These are phyloP conservation scores for Plectosphaerella sp. DNA, from an alignment of 2,329 filamentous ascomycete genomes.

Conservation along the genomic window DNA sequence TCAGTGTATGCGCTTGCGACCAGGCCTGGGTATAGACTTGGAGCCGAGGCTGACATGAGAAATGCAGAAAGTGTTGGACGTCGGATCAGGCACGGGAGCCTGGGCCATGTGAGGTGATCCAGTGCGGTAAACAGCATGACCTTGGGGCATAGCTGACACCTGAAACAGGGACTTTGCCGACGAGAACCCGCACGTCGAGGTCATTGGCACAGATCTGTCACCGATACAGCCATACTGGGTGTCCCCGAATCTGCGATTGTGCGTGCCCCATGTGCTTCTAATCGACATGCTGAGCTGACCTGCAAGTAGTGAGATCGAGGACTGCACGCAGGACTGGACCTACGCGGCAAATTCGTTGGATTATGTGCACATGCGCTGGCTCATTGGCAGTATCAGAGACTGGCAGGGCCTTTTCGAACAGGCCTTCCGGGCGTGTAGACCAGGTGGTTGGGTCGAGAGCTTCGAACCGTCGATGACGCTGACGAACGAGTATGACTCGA, in stretches of 20 bases:
- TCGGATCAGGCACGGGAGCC: background rate
- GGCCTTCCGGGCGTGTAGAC: slow-evolving; percentile 41
- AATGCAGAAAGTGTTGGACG: no score
- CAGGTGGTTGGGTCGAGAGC: slow-evolving; percentile 35
- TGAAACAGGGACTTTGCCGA: slow-evolving; percentile 32
- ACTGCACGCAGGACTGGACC: slow-evolving; percentile 49
- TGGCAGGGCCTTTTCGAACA: slow-evolving; percentile 47
- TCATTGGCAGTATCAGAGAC: slow-evolving; percentile 48
- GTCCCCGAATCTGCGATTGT: slow-evolving; percentile 22
- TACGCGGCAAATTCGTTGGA: slow-evolving; percentile 46
- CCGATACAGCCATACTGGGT: slow-evolving; percentile 43
- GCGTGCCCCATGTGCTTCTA: slow-evolving; percentile 43
- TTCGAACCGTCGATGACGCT: slow-evolving; percentile 29
- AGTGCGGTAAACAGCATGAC: background rate
- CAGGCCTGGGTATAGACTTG: no score
- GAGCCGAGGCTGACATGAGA: background rate
- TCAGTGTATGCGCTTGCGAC: slow-evolving; percentile 1
- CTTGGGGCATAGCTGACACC: background rate
- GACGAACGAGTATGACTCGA: slow-evolving; percentile 20
- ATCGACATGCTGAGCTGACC: no score
- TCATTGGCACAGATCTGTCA: slow-evolving; percentile 50
- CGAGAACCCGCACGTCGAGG: slow-evolving; percentile 37
- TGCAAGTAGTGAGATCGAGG: slow-evolving; percentile 44
- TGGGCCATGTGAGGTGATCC: slow-evolving; percentile 5
- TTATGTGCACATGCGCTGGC: slow-evolving; percentile 52